These are phyloP conservation scores for Venustampulla echinocandica DNA, from an alignment of 495 filamentous ascomycete genomes.

Conservation along the genomic window DNA sequence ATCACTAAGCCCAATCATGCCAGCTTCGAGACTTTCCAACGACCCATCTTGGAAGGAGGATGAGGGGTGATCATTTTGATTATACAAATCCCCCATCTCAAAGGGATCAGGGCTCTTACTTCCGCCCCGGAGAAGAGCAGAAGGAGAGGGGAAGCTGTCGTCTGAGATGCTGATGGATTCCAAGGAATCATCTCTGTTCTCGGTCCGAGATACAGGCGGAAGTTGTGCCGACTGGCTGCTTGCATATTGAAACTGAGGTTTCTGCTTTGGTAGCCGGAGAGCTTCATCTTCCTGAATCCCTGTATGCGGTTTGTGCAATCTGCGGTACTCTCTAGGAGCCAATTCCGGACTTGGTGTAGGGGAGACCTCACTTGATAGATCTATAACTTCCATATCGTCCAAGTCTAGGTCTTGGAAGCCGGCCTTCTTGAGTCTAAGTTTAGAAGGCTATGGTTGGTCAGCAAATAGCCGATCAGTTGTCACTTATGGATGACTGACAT, in stretches of 20 bases:
- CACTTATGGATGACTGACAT: neutral
- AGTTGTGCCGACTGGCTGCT: slow-evolving; percentile 16
- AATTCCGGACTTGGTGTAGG: slow-evolving; percentile 17
- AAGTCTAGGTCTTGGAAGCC: slow-evolving; percentile 11
- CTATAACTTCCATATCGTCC: slow-evolving; percentile 26
- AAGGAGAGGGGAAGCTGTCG: slow-evolving; percentile 36
- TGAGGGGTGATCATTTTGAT: neutral
- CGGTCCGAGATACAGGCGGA: slow-evolving; percentile 6
- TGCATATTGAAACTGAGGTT: slow-evolving; percentile 26
- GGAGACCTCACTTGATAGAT: slow-evolving; percentile 25
- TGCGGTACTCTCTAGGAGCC: slow-evolving; percentile 24
- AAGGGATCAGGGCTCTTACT: slow-evolving; percentile 1
- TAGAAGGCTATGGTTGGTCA: neutral
- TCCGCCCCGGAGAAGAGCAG: slow-evolving; percentile 21
- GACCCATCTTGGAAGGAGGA: slow-evolving; percentile 19
- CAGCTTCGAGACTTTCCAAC: slow-evolving; percentile 18
- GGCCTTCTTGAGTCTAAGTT: neutral
- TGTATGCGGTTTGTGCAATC: slow-evolving; percentile 29
- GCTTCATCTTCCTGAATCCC: slow-evolving; percentile 8
- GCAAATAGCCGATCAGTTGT: neutral
- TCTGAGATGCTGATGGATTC: slow-evolving; percentile 31
- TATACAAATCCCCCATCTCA: neutral
- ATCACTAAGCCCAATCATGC: slow-evolving; percentile 23
- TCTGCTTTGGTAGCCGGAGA: slow-evolving; percentile 24
- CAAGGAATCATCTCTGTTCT: slow-evolving; percentile 13